Evolutionary conservation across 495 filamentous ascomycete genomes (phyloP).

Genomic region (Lepraria neglecta): DNA sequence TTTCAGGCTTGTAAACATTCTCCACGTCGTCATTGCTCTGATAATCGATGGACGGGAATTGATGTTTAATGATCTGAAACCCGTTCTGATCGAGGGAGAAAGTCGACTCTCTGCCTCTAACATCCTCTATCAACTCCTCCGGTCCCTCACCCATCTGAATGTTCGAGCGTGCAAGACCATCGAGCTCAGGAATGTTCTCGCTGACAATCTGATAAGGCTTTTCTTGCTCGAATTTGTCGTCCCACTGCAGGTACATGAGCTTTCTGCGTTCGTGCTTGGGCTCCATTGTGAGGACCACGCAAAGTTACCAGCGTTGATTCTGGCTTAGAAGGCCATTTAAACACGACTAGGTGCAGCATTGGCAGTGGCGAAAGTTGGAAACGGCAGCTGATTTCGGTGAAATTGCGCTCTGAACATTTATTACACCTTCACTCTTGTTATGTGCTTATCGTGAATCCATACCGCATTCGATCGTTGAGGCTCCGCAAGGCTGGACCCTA

Average conservation of each 20-base stretch:
- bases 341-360: too few relatives aligned
- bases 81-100: constrained; percentile 21
- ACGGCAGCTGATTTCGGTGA: too few relatives aligned
- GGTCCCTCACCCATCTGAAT: constrained; percentile 34
- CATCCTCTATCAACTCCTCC: constrained; percentile 42
- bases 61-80: constrained; percentile 3
- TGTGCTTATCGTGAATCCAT: too few relatives aligned
- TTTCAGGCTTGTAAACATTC: constrained; percentile 27
- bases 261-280: not conserved
- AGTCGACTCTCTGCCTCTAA: constrained; percentile 32
- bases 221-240: constrained; percentile 10
- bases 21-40: constrained; percentile 16
- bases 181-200: not conserved
- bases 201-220: constrained; percentile 24
- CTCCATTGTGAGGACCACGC: not conserved
- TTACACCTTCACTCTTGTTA: too few relatives aligned
- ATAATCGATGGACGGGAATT: not conserved
- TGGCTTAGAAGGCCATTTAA: too few relatives aligned
- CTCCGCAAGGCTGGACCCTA: too few relatives aligned
- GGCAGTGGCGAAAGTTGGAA: too few relatives aligned
- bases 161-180: constrained; percentile 10
- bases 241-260: constrained; percentile 12
- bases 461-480: too few relatives aligned
- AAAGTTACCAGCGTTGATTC: too few relatives aligned
- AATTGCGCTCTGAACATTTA: too few relatives aligned